These are phyloP conservation scores for Coemansia sp. DNA, from an alignment of 192 early-diverging fungal genomes.

Conservation along the genomic window DNA sequence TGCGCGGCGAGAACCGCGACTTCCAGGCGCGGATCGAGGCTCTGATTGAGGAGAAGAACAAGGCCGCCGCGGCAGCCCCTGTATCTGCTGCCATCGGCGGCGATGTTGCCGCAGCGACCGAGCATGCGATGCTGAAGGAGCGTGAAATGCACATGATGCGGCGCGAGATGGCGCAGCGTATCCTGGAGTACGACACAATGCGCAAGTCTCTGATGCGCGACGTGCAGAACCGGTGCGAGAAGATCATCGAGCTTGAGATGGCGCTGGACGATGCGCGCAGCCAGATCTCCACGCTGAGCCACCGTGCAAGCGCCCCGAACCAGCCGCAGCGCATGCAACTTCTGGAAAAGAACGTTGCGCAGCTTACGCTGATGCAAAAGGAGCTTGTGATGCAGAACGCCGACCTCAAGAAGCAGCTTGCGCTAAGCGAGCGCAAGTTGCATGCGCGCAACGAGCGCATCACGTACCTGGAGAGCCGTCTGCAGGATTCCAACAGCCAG, in stretches of 20 bases:
- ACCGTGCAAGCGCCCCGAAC: constrained; percentile 78
- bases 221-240: constrained; percentile 96
- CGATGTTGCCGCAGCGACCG: constrained; percentile 43
- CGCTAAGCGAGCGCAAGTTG: constrained; percentile 90
- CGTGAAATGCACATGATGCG: constrained; percentile 59
- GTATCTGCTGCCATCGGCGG: constrained; percentile 7
- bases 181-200: constrained; percentile 96
- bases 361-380: constrained; percentile 94
- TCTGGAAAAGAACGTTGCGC: constrained; percentile 95
- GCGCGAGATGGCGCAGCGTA: constrained; percentile 64
- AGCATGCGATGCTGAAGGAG: constrained; percentile 56
- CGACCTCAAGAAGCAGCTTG: constrained; percentile 91
- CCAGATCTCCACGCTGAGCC: constrained; percentile 86
- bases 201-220: constrained; percentile 98
- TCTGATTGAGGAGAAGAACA: constrained; percentile 35
- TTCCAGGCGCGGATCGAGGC: constrained; percentile 33
- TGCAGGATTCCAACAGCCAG: constrained; percentile 77
- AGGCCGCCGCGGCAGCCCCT: constrained; percentile 10
- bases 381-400: constrained; percentile 96
- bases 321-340: constrained; percentile 98
- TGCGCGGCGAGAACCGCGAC: constrained; percentile 52
- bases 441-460: constrained; percentile 93
- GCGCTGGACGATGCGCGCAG: constrained; percentile 95
- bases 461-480: constrained; percentile 78
- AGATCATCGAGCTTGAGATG: constrained; percentile 97